phyloP scores from a whole-genome alignment of 2,329 filamentous ascomycete species.

The Atkinsonella hypoxylon region DNA sequence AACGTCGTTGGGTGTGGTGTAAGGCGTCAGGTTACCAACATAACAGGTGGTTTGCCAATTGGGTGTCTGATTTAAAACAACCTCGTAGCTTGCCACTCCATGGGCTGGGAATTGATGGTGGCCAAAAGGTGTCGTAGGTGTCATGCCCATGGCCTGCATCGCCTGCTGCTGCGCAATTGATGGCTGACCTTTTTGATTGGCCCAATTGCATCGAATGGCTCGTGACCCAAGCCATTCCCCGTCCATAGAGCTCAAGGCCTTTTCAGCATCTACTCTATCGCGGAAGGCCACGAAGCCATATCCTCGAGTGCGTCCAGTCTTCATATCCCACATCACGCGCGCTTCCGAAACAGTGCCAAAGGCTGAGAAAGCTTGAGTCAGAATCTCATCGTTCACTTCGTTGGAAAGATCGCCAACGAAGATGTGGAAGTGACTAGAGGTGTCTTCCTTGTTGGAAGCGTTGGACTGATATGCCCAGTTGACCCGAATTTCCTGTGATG shows the following conservation, averaged over 20 bases:
- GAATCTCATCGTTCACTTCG: conserved; percentile 94
- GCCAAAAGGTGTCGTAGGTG: conserved; percentile 88
- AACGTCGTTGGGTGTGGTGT: conserved; percentile 91
- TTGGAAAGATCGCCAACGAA: conserved; percentile 97
- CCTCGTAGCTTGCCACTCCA: conserved; percentile 93
- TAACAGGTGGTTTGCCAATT: conserved; percentile 98
- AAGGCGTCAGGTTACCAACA: conserved; percentile 93
- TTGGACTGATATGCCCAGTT: conserved; percentile 99
- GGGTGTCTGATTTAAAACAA: conserved; percentile 89
- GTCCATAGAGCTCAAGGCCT: conserved; percentile 94
- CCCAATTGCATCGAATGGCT: conserved; percentile 99
- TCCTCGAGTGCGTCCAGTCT: conserved; percentile 91
- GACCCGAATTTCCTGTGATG: conserved; percentile 78
- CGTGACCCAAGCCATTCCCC: conserved; percentile 97
- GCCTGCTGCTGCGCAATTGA: conserved; percentile 96
- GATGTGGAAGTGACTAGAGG: conserved; percentile 96
- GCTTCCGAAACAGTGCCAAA: conserved; percentile 96
- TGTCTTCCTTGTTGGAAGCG: conserved; percentile 88
- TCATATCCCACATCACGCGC: conserved; percentile 99
- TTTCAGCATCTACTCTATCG: conserved; percentile 86
- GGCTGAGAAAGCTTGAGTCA: conserved; percentile 86
- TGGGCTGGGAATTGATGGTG: conserved; percentile 98
- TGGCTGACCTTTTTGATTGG: conserved; percentile 98
- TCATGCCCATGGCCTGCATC: conserved; percentile 97
- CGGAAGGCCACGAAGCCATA: conserved; percentile 98